Base-by-base conservation (phyloP, 768 basidiomycete genomes). In the Cubamyces sp. region DNA sequence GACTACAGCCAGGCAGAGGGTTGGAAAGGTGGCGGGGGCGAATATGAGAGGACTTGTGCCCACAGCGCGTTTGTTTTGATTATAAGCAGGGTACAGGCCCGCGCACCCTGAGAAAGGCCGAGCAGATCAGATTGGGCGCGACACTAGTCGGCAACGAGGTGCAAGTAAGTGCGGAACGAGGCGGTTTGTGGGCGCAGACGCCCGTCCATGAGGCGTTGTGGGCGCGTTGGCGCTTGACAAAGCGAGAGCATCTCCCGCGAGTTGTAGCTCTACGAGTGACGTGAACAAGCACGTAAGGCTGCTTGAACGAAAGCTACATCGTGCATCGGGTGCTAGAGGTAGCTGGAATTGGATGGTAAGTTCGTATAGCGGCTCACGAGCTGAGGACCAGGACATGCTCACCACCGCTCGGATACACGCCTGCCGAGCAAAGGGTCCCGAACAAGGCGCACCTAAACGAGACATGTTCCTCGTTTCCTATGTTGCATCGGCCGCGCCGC, bases 131-230 rank as follows among this genome's bases (percentile, higher is more conserved):
- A 21, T 34, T 30, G 61, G 28, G 61, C 61, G 61, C 61, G 47
- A 41, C 21, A 49, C 25, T 42, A 55, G 26, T n/a, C 26, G 26
- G 48, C 54, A 62, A 62, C 61, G 61, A 50, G 61, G 62, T 7
- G 62, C 16, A 23, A 7, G 19, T 48, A 53, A 58, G 45, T 23
- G 30, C 19, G 39, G 42, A 51, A 60, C 57, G 64, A 66, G 64
- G 64, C 57, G 34, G 41, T 52, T 43, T 64, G 65, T 64, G 51
- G 61, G 65, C 55, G 62, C 46, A 52, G 45, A 23, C 42, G 41
- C 59, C 42, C 49, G 53, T 49, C 23, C 56, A 59, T 37, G 60
- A 62, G 60, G 64, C 56, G 23, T 46, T 34, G 46, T 42, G 45
- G 46, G 61, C 59, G 55, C 46, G 19, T n/a, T 18, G 23, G 40